Evolutionary conservation across 345 rosid species (phyloP).

Genomic region (Aegle marmelos): DNA sequence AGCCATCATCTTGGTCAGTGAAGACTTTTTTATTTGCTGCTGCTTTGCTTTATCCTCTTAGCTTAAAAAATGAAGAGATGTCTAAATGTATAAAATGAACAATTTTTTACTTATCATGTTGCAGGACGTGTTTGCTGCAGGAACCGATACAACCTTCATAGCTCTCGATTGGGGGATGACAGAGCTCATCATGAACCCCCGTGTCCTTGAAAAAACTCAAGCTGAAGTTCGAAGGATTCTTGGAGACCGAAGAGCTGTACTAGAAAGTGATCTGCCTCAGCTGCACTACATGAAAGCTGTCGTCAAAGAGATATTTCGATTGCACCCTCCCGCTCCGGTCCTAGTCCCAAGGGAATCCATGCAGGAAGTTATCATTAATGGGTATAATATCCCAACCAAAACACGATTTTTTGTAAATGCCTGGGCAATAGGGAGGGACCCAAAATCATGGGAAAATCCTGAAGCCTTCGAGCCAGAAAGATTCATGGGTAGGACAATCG

Average conservation of each 20-base stretch:
- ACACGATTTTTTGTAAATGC: constrained; percentile 37
- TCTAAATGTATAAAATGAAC: no score
- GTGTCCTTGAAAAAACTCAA: constrained; percentile 37
- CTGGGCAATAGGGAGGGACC: constrained; percentile 45
- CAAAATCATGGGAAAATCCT: constrained; percentile 38
- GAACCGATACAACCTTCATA: constrained; percentile 37
- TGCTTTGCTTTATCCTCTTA: background rate
- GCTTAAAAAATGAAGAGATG: no score
- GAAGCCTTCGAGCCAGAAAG: constrained; percentile 45
- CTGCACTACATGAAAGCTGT: constrained; percentile 44
- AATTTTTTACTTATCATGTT: background rate
- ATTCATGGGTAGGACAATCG: constrained; percentile 35
- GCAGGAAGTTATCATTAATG: constrained; percentile 37
- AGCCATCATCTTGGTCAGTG: constrained; percentile 44
- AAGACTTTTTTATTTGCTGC: background rate
- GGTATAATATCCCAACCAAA: constrained; percentile 42
- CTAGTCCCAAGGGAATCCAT: constrained; percentile 55
- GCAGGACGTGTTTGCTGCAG: constrained; percentile 45
- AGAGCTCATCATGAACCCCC: constrained; percentile 37
- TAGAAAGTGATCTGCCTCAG: constrained; percentile 39
- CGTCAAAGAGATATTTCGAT: constrained; percentile 49
- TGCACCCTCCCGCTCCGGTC: constrained; percentile 57
- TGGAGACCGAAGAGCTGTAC: constrained; percentile 31
- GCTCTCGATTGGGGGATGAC: constrained; percentile 45
- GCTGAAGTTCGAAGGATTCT: constrained; percentile 34